These are phyloP conservation scores for Suillus plorans DNA, from an alignment of 768 basidiomycete species.

Conservation along the genomic window DNA sequence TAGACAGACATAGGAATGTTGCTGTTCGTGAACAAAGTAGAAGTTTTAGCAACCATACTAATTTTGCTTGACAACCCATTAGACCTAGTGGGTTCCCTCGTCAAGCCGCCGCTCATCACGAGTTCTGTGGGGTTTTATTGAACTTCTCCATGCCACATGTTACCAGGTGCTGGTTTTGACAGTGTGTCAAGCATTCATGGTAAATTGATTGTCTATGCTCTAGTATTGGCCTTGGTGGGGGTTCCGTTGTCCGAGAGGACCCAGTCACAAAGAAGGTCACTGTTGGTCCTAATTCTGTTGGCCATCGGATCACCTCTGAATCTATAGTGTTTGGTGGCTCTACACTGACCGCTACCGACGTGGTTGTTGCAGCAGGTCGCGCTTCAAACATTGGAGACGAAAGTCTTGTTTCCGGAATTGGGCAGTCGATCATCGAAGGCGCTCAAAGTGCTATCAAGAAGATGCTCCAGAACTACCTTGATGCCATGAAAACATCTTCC, in stretches of 20 bases:
- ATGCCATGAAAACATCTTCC: slow-evolving; percentile 64
- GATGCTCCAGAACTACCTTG: slow-evolving; percentile 48
- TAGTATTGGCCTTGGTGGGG: slow-evolving; percentile 65
- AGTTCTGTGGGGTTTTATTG: slow-evolving; percentile 58
- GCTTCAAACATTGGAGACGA: slow-evolving; percentile 29
- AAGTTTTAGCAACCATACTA: background rate
- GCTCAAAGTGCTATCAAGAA: slow-evolving; percentile 42
- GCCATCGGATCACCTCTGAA: slow-evolving; percentile 50
- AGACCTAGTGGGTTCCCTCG: slow-evolving; percentile 57
- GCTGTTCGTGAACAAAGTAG: slow-evolving; percentile 27
- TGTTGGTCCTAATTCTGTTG: slow-evolving; percentile 67
- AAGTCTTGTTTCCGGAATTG: slow-evolving; percentile 22
- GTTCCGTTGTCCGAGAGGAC: slow-evolving; percentile 47
- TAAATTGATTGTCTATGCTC: slow-evolving; percentile 7
- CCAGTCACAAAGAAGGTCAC: slow-evolving; percentile 38
- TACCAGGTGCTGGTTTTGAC: slow-evolving; percentile 26
- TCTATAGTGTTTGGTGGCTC: slow-evolving; percentile 56
- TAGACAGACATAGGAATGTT: slow-evolving; percentile 62
- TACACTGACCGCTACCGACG: slow-evolving; percentile 60
- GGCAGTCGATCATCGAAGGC: slow-evolving; percentile 27
- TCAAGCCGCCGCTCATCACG: slow-evolving; percentile 61
- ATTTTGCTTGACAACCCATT: slow-evolving; percentile 14
- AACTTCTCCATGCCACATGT: slow-evolving; percentile 65
- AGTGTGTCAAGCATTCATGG: background rate
- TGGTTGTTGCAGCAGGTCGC: slow-evolving; percentile 44